A percentile compares a stretch with the other conserved stretches of the same genome.
Conservation (phyloP, 768 basidiomycete species). For the Mycena filopes region DNA sequence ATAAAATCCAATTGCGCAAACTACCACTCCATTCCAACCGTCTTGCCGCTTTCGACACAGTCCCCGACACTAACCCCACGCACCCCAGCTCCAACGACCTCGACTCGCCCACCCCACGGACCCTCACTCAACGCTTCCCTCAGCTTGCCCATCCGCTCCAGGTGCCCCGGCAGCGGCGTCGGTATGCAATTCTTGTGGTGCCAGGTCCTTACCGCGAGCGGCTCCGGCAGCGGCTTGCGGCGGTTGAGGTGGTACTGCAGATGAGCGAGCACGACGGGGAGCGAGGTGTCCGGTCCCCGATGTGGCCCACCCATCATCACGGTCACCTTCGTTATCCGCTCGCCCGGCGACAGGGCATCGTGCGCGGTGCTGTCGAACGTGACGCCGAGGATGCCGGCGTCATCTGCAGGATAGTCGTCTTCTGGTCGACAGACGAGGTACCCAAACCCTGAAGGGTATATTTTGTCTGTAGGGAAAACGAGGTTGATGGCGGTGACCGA, state of each 20-base stretch:
- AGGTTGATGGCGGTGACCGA: slow-evolving; percentile 92
- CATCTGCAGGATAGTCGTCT: slow-evolving; percentile 57
- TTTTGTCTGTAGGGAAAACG: slow-evolving; percentile 70
- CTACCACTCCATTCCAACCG: slow-evolving; percentile 57
- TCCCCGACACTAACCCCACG: slow-evolving; percentile 90
- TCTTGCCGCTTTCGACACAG: slow-evolving; percentile 81
- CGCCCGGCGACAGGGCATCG: slow-evolving; percentile 40
- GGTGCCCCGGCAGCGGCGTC: slow-evolving; percentile 77
- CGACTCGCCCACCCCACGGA: slow-evolving; percentile 61
- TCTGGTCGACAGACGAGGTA: slow-evolving; percentile 89
- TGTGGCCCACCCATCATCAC: slow-evolving; percentile 93
- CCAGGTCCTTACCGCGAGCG: slow-evolving; percentile 63
- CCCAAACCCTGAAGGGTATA: slow-evolving; percentile 92
- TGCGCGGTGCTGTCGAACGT: slow-evolving; percentile 90
- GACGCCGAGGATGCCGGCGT: slow-evolving; percentile 76
- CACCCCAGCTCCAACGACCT: slow-evolving; percentile 86
- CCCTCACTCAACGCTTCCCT: slow-evolving; percentile 49
- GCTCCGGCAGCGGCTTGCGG: slow-evolving; percentile 57
- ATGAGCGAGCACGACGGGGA: slow-evolving; percentile 43
- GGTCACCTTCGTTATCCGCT: slow-evolving; percentile 78
- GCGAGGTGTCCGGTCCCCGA: slow-evolving; percentile 38
- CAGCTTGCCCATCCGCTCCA: slow-evolving; percentile 72
- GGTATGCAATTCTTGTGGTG: slow-evolving; percentile 81
- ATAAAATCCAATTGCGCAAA: too few relatives aligned
- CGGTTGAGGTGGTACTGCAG: slow-evolving; percentile 59